Evolutionary conservation across 1,139 yeast genomes (phyloP), one percentile per base, ranked within the genome.

Genomic region (Lodderomyces parapsilosis): DNA sequence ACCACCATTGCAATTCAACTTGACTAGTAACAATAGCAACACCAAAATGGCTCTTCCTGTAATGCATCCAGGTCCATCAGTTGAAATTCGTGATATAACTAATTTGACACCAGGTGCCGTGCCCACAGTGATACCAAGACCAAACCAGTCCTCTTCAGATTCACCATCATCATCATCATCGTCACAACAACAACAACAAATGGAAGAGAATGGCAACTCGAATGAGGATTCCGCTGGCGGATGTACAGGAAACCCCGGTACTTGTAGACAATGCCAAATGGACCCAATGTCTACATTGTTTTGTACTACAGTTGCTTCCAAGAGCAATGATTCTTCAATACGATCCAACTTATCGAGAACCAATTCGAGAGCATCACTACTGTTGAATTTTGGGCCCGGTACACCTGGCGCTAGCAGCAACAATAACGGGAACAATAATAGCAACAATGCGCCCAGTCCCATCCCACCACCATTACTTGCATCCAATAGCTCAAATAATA

Each of bases 241-340:
- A n/a, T 87, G 95, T 61, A 84, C 93, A 0, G 96, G 95, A 0
- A 80, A 86, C 55, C 96, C 96, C 13, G 96, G 96, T 5, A 81
- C 90, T 6, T 90, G 97, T 61, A 65, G 68, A 17, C 94, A 86
- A 63, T 90, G 97, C 63, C 94, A 84, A 56, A 62, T 72, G 46
- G 96, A 89, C 60, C 96, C 96, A 34, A 82, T 88, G 90, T 85
- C 93, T 4, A 87, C 95, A 1, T 67, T 88, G 32, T 89, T 89
- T 66, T 89, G 96, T 65, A 82, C 94, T 1, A 86, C 96, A 0
- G 81, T 88, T 34, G 95, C 96, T 5, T 76, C 77, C 44, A 76
- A 74, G 52, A 52, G 45, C 18, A 18, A 27, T 13, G 42, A 39
- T 15, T 41, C 38, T 10, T 31, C 48, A 39, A 40, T 36, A 41